Evolutionary conservation across 192 early-diverging fungal species (phyloP).

Genomic region (Coemansia sp.): DNA sequence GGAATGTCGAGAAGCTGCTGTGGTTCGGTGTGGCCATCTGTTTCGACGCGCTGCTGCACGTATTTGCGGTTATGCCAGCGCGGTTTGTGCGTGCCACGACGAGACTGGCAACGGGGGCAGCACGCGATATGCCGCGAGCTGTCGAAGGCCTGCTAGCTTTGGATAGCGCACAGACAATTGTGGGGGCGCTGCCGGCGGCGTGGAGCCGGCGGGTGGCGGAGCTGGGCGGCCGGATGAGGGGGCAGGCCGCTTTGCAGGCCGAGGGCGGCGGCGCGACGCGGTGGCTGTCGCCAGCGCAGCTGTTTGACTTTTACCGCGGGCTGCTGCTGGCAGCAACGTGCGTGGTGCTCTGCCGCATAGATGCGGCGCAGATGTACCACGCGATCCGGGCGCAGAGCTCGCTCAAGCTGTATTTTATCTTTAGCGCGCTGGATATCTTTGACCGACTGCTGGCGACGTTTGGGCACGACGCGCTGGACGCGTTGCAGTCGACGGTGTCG

Average conservation of each 20-base stretch:
- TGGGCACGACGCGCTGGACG: conserved; percentile 92
- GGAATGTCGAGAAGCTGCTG: conserved; percentile 90
- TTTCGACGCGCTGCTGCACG: conserved; percentile 91
- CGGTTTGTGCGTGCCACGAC: conserved; percentile 70
- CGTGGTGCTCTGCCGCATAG: conserved; percentile 70
- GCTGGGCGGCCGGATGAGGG: conserved; percentile 16
- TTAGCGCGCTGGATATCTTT: conserved; percentile 90
- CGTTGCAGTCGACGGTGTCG: conserved; percentile 73
- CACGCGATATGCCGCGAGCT: conserved; percentile 13
- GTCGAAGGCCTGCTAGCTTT: conserved; percentile 8
- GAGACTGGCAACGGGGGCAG: conserved; percentile 9
- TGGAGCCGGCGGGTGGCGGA: conserved; percentile 17
- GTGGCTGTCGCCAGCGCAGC: conserved; percentile 73
- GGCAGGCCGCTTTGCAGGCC: background rate
- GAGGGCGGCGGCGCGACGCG: conserved; percentile 16
- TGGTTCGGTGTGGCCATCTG: conserved; percentile 88
- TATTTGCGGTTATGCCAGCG: conserved; percentile 90
- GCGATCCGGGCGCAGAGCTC: conserved; percentile 91
- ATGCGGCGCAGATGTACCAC: conserved; percentile 90
- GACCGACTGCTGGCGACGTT: conserved; percentile 92
- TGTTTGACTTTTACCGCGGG: conserved; percentile 88
- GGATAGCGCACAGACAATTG: background rate
- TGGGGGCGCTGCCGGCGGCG: conserved; percentile 11
- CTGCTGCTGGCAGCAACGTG: conserved; percentile 72
- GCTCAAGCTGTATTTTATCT: conserved; percentile 97